Base-by-base conservation (phyloP, 2,329 filamentous ascomycete species). In the Apiospora pterosperma region DNA sequence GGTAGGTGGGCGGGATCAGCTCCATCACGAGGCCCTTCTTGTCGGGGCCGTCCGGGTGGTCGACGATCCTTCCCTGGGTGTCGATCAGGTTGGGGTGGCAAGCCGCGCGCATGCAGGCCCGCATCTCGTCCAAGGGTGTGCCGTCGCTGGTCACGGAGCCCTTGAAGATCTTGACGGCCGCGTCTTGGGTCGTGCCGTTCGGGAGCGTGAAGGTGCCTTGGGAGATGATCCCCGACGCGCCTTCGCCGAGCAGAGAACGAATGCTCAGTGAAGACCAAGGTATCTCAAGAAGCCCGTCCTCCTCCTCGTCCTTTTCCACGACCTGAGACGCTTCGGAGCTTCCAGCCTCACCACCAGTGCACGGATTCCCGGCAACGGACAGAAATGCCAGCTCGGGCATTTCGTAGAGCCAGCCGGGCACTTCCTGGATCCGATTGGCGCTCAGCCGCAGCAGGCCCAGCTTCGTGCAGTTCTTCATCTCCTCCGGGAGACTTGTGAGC, bases 81-180 rank as follows among this genome's bases (percentile, higher is more conserved):
- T 77, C 75, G 64, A 83, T 81, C 55, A 84, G 77, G 66, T 81
- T 80, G 21, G 75, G 73, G 67, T 84, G 82, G 41, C 76, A 76
- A 12, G 81, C 82, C 0, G 82, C 82, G 0, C 75, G 74, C 61
- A 83, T 76, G 64, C 77, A 81, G 3, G 81, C 81, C 11, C 76
- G 75, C 80, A 84, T 80, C 70, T 84, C 82, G 68, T 84, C 81
- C n/a, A 75, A 70, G 0, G 82, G 81, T 5, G 77, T 79, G 16
- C 82, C 81, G 66, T 83, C 81, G 67, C 77, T 81, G 10, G 81
- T 81, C 12, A 82, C 73, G 10, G 76, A 73, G n/a, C 81, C 81
- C 44, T 78, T 79, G 73, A 84, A 84, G 7, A 84, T 71, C 68
- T 84, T 83, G 70, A 84, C 75, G 2, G 81, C 81, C 0, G 84